Base-by-base conservation (phyloP, 768 basidiomycete genomes). In the Boletus bicolor region DNA sequence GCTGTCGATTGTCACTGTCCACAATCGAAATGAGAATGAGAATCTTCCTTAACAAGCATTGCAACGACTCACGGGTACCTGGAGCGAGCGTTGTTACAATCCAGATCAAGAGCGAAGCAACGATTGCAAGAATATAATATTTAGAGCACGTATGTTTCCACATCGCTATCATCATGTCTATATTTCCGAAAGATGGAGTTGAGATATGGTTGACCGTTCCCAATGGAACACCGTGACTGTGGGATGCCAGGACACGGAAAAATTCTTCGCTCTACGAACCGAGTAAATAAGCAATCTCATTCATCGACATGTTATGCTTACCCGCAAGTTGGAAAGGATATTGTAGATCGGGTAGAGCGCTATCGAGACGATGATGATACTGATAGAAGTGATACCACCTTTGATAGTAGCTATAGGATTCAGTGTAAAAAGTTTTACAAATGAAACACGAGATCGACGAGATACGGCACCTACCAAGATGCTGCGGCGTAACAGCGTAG, bases 301-400 rank as follows among this genome's bases (percentile, higher is more conserved):
- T 28, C 28, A 28, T 6, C 28, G 6, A 28, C 28, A 28, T 28
- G 6, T 28, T 28, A 28, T 7, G 14, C 59, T 37, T 38, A 60
- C 68, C 56, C 58, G 64, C 30, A 69, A 34, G 21, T 34, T 54
- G 9, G 63, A 59, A 38, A 69, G 5, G 0, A 65, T 24, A 28
- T 49, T 49, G 3, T 56, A 57, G 15, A 71, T n/a, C 2, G 69
- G 68, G 46, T 49, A 61, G 17, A 69, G 63, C 1, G 66, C 67
- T n/a, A 69, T 63, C 42, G 61, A 65, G 28, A 70, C 54, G n/a
- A 72, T 26, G 30, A 72, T 52, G 39, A 70, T 70, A 15, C 57
- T 70, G 14, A 70, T 58, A 2, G 68, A 51, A 19, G 66, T 70
- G 48, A 72, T 57, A 15, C 58, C 64, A 45, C 65, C 62, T 51